phyloP scores from a whole-genome alignment of 768 basidiomycete species.

The Phylloporus sp. region DNA sequence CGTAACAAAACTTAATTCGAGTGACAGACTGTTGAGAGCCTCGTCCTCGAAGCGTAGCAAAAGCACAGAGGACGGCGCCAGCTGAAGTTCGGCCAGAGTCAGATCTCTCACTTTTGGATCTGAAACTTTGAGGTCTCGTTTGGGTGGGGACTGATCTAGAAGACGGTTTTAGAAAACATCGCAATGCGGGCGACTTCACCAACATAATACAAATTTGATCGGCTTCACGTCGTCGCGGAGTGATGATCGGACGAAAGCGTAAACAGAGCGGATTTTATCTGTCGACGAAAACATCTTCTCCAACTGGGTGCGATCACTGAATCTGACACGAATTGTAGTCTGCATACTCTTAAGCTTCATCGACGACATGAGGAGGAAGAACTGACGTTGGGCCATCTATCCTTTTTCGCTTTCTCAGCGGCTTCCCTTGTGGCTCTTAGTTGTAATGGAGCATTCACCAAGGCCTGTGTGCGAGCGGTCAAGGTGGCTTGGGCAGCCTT shows the following conservation, averaged over 20 bases:
- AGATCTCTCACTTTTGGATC: conserved; percentile 70
- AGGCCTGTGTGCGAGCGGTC: conserved; percentile 54
- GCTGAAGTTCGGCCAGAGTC: conserved; percentile 61
- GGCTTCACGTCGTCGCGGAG: conserved; percentile 73
- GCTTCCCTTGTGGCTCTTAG: conserved; percentile 62
- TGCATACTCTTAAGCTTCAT: conserved; percentile 30
- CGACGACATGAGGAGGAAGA: neutral
- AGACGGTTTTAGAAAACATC: neutral
- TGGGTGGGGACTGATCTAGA: conserved; percentile 77
- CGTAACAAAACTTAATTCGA: neutral
- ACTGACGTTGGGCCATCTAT: conserved; percentile 70
- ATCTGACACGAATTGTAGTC: conserved; percentile 81
- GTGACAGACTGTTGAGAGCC: conserved; percentile 54
- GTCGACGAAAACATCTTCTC: conserved; percentile 76
- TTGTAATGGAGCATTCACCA: conserved; percentile 69
- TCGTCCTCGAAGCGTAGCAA: conserved; percentile 74
- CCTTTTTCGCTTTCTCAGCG: conserved; percentile 52
- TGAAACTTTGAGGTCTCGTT: conserved; percentile 77
- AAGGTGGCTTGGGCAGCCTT: conserved; percentile 63
- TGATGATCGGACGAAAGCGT: conserved; percentile 75
- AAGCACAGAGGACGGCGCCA: conserved; percentile 79
- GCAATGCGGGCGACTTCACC: conserved; percentile 24
- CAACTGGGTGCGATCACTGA: conserved; percentile 76
- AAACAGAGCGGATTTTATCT: conserved; percentile 76
- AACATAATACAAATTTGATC: conserved; percentile 83